Base-by-base conservation (phyloP, 208 protist species). In the Acanthamoeba lugdunensis region DNA sequence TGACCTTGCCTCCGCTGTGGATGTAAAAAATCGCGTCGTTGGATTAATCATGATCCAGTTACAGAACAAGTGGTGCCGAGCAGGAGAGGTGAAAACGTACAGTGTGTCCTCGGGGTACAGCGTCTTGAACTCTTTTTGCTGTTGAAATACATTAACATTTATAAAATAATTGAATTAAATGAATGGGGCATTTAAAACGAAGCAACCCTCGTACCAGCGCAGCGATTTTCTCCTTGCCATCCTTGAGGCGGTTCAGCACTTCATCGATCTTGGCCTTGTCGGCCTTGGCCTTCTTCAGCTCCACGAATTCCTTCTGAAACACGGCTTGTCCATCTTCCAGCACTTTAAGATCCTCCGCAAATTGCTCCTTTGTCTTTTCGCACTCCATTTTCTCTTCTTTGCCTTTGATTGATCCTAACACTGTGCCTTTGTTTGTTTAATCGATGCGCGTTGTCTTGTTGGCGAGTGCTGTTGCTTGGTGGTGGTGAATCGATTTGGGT, bases 281-380 rank as follows among this genome's bases (percentile, higher is more conserved):
- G n/a, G 63, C 84, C 58, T 90, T 90, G 84, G 84, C 84, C 41
- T 90, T 90, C 84, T 90, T 90, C 28, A 90, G 84, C 30, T 67
- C 84, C 1, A 90, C 54, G 37, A 90, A 75, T 33, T 90, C 37
- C 37, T 90, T 73, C 58, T 90, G 84, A 48, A 73, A 28, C 9
- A 21, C 37, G 16, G 54, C 30, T 45, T 90, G 84, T 54, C 13
- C 28, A 21, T 73, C 84, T 58, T 90, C 63, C 9, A 90, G 14
- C 69, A 67, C 90, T 18, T 85, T 85, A 4, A 48, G 45, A 9
- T 85, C 77, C 50, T 85, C 77, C 8, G 41, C 50, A 21, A 85
- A 85, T 37, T 85, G 77, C 7, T 54, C 77, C 48, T 61, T 85
- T 37, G 77, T 41, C 28, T 85, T 85, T 7, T 23, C 5, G 48